These are phyloP conservation scores for Xylariaceae sp. DNA, from an alignment of 2,329 filamentous ascomycete genomes.

Conservation along the genomic window DNA sequence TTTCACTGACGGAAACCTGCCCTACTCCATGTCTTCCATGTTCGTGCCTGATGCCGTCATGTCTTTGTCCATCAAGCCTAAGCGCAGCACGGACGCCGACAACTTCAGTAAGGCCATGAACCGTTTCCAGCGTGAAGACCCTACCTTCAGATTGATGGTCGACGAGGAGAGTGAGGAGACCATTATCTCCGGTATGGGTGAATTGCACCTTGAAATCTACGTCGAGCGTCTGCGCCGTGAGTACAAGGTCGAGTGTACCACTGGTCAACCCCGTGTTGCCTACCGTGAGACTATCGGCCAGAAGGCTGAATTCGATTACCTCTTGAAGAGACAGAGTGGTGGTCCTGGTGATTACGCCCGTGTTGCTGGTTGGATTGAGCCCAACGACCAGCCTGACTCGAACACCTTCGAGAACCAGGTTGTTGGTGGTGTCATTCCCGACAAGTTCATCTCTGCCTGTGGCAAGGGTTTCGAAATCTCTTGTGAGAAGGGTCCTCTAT, in stretches of 20 bases:
- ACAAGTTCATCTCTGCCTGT: conserved; percentile 93
- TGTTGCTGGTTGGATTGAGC: conserved; percentile 88
- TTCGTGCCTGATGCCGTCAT: conserved; percentile 97
- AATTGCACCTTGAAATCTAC: conserved; percentile 94
- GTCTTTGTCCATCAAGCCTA: conserved; percentile 94
- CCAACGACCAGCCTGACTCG: conserved; percentile 63
- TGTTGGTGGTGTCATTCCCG: conserved; percentile 81
- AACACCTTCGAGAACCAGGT: conserved; percentile 87
- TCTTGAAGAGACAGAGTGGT: conserved; percentile 91
- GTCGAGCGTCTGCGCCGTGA: conserved; percentile 94
- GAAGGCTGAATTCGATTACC: conserved; percentile 80
- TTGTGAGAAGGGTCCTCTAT: conserved; percentile 80
- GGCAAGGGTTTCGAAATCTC: conserved; percentile 86
- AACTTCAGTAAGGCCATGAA: conserved; percentile 99
- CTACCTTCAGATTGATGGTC: conserved; percentile 91
- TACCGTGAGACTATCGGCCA: conserved; percentile 91
- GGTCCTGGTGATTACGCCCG: conserved; percentile 94
- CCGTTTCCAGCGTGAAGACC: conserved; percentile 96
- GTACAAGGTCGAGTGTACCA: conserved; percentile 92
- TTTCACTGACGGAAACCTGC: conserved; percentile 88
- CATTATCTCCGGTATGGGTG: conserved; percentile 97
- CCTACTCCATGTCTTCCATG: conserved; percentile 97
- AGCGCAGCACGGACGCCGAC: conserved; percentile 82
- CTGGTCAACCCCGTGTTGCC: conserved; percentile 93
- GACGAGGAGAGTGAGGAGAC: conserved; percentile 92